A percentile compares a stretch with the other conserved stretches of the same genome.
Evolutionary conservation across 2,329 filamentous ascomycete genomes (phyloP).

Genomic region (Apiospora koreana): DNA sequence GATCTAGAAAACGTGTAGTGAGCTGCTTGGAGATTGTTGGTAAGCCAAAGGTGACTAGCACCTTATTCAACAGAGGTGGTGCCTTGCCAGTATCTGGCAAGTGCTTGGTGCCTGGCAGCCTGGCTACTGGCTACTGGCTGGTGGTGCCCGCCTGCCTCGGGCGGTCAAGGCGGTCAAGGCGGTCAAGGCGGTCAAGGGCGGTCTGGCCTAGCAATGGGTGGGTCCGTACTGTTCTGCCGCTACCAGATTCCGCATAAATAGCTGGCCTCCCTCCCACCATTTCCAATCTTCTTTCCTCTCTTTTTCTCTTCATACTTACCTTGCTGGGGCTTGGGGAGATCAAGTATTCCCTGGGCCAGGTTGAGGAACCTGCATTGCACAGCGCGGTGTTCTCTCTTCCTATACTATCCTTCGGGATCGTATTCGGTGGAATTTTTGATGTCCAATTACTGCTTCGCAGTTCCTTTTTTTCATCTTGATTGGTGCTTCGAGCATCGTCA

Average conservation of each 20-base stretch:
- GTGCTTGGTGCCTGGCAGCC: not conserved
- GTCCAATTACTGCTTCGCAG: slow-evolving; percentile 17
- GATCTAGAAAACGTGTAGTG: too few species aligned
- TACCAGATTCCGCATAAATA: not conserved
- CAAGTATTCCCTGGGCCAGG: slow-evolving; percentile 41
- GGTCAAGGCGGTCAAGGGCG: not conserved
- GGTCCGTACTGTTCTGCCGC: not conserved
- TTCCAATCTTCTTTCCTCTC: slow-evolving; percentile 25
- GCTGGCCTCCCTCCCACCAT: not conserved
- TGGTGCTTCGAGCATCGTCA: slow-evolving; percentile 14
- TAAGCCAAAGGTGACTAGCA: too few species aligned
- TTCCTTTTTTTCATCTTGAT: slow-evolving; percentile 15
- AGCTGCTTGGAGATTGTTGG: too few species aligned
- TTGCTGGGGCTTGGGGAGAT: slow-evolving; percentile 45
- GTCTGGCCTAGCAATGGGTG: not conserved
- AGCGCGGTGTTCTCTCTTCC: slow-evolving; percentile 44
- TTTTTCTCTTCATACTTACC: slow-evolving; percentile 28
- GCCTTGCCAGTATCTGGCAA: too few species aligned
- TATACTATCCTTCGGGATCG: slow-evolving; percentile 51
- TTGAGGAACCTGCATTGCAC: slow-evolving; percentile 50
- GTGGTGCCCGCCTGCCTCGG: not conserved
- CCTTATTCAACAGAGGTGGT: too few species aligned
- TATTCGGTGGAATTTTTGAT: slow-evolving; percentile 50
- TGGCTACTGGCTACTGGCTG: not conserved
- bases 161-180: too few species aligned